Conservation (phyloP, 2,329 filamentous ascomycete genomes). For the Zymoseptoria crescenta region DNA sequence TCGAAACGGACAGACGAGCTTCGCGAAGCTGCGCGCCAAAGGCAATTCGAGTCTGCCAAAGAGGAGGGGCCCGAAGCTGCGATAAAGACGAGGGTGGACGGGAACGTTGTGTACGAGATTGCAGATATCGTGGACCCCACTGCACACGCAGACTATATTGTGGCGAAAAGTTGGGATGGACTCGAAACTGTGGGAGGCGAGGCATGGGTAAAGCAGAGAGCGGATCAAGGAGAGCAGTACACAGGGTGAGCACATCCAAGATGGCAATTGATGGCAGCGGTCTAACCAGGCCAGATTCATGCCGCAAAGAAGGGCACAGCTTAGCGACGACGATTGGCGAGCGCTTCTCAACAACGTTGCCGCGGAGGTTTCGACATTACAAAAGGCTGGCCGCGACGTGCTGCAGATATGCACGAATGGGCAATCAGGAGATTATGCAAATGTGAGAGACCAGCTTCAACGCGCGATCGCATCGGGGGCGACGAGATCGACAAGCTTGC, state of each 20-base stretch:
- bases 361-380: constrained; percentile 48
- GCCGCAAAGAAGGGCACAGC: constrained; percentile 29
- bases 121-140: constrained; percentile 19
- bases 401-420: constrained; percentile 25
- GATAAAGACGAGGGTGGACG: constrained; percentile 4
- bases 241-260: constrained; percentile 24
- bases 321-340: constrained; percentile 32
- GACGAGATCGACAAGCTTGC: constrained; percentile 66
- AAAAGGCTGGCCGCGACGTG: constrained; percentile 33
- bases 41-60: constrained; percentile 5
- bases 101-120: constrained; percentile 18
- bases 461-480: constrained; percentile 87
- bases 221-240: constrained; percentile 31
- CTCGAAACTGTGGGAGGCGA: constrained; percentile 48
- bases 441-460: constrained; percentile 45
- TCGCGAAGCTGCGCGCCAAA: constrained; percentile 14
- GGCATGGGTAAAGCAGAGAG: constrained; percentile 33
- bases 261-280: background rate
- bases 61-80: constrained; percentile 5
- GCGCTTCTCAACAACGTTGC: constrained; percentile 46
- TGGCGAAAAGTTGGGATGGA: constrained; percentile 44
- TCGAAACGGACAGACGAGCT: constrained; percentile 6
- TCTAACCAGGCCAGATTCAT: constrained; percentile 30
- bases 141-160: constrained; percentile 34
- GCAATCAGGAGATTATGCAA: constrained; percentile 13